These are phyloP conservation scores for Mycosphaerelloides madeirae DNA, from an alignment of 2,329 filamentous ascomycete species.

Conservation along the genomic window DNA sequence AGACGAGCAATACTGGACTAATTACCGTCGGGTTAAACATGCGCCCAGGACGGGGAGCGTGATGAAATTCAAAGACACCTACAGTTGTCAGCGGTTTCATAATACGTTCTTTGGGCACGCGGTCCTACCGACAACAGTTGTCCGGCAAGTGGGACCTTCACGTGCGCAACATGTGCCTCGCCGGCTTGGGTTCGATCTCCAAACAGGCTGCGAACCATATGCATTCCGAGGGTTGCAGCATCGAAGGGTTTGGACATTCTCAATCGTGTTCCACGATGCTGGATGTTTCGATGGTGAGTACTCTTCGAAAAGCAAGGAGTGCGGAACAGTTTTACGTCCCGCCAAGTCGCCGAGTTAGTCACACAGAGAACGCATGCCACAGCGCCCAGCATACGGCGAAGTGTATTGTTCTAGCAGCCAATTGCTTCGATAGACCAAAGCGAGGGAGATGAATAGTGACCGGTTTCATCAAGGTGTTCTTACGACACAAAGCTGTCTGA, in stretches of 20 bases:
- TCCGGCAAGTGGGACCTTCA: constrained; percentile 9
- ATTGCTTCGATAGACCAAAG: no score
- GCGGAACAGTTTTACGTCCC: no score
- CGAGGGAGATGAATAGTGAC: background rate
- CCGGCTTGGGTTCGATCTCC: constrained; percentile 7
- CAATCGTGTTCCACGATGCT: background rate
- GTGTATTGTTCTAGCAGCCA: no score
- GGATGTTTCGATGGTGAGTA: background rate
- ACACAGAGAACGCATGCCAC: no score
- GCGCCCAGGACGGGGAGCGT: constrained; percentile 13
- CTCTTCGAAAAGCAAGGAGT: background rate
- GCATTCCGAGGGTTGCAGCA: background rate
- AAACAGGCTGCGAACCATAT: constrained; percentile 8
- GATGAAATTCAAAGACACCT: constrained; percentile 14
- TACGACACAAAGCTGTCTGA: background rate
- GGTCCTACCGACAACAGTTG: constrained; percentile 11
- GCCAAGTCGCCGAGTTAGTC: no score
- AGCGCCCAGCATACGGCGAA: no score
- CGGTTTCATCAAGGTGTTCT: background rate
- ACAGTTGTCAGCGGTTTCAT: background rate
- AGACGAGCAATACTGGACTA: background rate
- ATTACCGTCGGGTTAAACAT: constrained; percentile 12
- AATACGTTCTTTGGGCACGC: background rate
- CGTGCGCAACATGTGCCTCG: constrained; percentile 5
- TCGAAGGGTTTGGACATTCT: background rate